Percentiles rank a stretch among this genome's conserved stretches.
Evolutionary conservation across 805 yeast species (phyloP).

Genomic region (Metschnikowia santaceciliae): DNA sequence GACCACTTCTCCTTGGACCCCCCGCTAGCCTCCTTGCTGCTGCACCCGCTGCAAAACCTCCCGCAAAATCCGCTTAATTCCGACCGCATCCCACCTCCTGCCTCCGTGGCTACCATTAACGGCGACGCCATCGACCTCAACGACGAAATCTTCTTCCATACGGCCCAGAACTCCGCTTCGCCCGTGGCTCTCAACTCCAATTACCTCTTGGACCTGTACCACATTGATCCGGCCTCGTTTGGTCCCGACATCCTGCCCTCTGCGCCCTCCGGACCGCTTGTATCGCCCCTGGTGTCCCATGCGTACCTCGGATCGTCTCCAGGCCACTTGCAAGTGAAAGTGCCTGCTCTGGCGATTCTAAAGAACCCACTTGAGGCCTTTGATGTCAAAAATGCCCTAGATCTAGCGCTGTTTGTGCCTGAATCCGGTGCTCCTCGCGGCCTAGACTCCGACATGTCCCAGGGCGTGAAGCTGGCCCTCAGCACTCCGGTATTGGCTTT

Average conservation of each 20-base stretch:
- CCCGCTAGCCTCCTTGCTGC: background rate
- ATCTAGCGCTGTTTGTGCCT: background rate
- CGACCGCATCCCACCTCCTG: constrained; percentile 18
- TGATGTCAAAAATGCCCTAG: background rate
- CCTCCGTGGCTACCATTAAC: constrained; percentile 14
- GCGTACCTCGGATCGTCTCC: background rate
- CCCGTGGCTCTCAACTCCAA: background rate
- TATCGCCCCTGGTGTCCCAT: background rate
- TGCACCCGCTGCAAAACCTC: background rate
- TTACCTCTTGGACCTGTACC: constrained; percentile 3
- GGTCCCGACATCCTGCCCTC: background rate
- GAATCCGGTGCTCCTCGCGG: background rate
- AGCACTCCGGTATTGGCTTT: constrained; percentile 8
- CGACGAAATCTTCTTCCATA: constrained; percentile 24
- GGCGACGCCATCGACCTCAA: constrained; percentile 21
- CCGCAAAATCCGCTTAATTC: constrained; percentile 9
- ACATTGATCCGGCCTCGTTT: background rate
- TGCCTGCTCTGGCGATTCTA: background rate
- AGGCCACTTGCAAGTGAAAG: background rate
- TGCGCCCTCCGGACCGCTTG: background rate
- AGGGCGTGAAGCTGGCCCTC: constrained; percentile 2
- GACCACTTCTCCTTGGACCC: constrained; percentile 1
- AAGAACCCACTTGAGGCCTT: background rate
- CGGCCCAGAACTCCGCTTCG: background rate
- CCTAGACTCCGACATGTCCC: background rate